Percentiles rank a stretch among this genome's conserved stretches.
phyloP scores from a whole-genome alignment of 2,329 filamentous ascomycete genomes.

The Pyrenophora graminea region DNA sequence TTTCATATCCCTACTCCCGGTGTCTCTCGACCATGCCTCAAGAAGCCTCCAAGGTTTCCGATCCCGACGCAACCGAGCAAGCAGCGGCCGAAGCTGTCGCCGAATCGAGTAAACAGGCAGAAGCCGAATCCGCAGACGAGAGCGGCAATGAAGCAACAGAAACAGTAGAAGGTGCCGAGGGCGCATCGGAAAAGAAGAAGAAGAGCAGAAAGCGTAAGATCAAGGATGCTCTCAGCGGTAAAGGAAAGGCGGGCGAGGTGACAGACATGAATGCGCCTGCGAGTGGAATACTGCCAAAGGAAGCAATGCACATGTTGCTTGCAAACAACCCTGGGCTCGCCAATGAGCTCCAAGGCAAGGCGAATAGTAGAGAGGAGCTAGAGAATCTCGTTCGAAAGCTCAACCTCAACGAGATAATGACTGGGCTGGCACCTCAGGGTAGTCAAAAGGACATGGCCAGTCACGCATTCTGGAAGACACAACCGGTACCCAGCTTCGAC shows the following conservation, averaged over 20 bases:
- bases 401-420: constrained; percentile 73
- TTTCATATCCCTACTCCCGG: neutral
- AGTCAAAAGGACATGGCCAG: constrained; percentile 98
- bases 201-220: constrained; percentile 68
- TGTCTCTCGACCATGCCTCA: constrained; percentile 37
- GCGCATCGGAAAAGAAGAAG: constrained; percentile 63
- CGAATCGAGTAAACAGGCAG: constrained; percentile 37
- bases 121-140: constrained; percentile 38
- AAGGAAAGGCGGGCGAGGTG: constrained; percentile 35
- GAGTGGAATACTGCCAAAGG: constrained; percentile 41
- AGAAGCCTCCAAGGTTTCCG: constrained; percentile 66
- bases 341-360: constrained; percentile 41
- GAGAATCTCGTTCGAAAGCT: constrained; percentile 63
- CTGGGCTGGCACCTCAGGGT: constrained; percentile 72
- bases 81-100: constrained; percentile 49
- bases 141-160: constrained; percentile 43
- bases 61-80: constrained; percentile 57
- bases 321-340: constrained; percentile 47
- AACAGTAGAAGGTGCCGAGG: constrained; percentile 42
- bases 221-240: constrained; percentile 50
- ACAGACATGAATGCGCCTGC: constrained; percentile 33
- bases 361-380: constrained; percentile 33
- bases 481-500: constrained; percentile 85
- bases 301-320: constrained; percentile 45
- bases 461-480: constrained; percentile 99